Evolutionary conservation across 192 early-diverging fungal species (phyloP).

Genomic region (Oehlia diaphana): DNA sequence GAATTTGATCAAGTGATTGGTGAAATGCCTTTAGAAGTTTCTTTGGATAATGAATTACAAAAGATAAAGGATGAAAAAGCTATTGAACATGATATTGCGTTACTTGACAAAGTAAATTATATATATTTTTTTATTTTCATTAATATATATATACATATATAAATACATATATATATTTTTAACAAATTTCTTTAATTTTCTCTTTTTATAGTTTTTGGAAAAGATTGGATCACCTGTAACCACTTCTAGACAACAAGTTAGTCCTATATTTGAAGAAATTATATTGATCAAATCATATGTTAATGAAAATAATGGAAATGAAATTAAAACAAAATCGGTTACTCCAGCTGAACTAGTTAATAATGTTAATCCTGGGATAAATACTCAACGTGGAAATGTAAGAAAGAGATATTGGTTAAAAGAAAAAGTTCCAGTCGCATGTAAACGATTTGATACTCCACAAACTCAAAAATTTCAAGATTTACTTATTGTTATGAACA

Average conservation of each 20-base stretch:
- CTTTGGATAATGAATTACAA: background rate
- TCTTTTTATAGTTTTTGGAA: slow-evolving; percentile 7
- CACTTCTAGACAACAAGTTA: background rate
- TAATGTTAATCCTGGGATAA: background rate
- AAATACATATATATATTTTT: background rate
- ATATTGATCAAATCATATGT: slow-evolving; percentile 9
- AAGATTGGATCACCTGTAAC: slow-evolving; percentile 1
- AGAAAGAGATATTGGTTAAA: background rate
- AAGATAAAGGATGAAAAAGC: background rate
- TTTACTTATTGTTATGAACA: slow-evolving; percentile 1
- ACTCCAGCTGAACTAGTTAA: slow-evolving; percentile 5
- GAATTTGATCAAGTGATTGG: slow-evolving; percentile 16
- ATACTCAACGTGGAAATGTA: slow-evolving; percentile 17
- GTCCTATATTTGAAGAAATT: slow-evolving; percentile 20
- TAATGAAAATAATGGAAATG: slow-evolving; percentile 22
- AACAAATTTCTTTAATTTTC: background rate
- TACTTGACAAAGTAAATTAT: slow-evolving; percentile 12
- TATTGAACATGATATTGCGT: background rate
- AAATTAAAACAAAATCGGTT: slow-evolving; percentile 8
- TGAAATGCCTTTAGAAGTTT: background rate
- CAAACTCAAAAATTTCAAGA: slow-evolving; percentile 17
- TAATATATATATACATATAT: too few relatives aligned
- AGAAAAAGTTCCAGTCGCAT: slow-evolving; percentile 2
- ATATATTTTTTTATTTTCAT: background rate
- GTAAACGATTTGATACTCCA: slow-evolving; percentile 16